These are phyloP conservation scores for Somion occarium DNA, from an alignment of 1,284 basidiomycete genomes.

Conservation along the genomic window DNA sequence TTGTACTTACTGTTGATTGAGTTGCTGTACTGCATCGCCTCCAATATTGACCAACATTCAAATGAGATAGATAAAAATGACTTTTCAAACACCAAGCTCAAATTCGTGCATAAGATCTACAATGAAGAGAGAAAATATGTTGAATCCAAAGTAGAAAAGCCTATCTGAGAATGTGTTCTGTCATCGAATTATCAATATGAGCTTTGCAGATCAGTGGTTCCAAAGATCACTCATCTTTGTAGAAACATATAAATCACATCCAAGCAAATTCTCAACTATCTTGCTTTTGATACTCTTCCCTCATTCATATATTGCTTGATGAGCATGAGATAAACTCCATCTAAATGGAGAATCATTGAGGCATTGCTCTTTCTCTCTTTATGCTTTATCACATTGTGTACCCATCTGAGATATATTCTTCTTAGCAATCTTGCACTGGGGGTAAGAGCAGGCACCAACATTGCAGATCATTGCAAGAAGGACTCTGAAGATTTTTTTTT, in stretches of 20 bases:
- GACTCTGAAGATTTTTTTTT: constrained; percentile 19
- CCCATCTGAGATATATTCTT: neutral
- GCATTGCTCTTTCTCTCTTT: neutral
- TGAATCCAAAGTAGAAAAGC: constrained; percentile 10
- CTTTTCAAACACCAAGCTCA: constrained; percentile 25
- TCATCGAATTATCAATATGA: neutral
- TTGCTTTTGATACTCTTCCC: neutral
- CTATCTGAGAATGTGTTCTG: constrained; percentile 32
- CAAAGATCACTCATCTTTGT: neutral
- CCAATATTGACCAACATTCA: constrained; percentile 17
- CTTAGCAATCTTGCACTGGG: constrained; percentile 21
- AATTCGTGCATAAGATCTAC: constrained; percentile 26
- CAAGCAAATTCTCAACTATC: neutral
- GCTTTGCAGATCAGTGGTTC: neutral
- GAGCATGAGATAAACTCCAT: neutral
- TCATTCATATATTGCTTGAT: neutral
- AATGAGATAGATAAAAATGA: constrained; percentile 20
- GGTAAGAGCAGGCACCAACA: constrained; percentile 24
- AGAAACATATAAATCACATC: neutral
- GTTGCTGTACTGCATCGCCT: neutral
- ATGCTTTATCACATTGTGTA: neutral
- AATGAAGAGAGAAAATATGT: constrained; percentile 16
- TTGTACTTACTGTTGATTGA: neutral
- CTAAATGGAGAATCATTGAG: neutral
- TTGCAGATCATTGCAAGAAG: constrained; percentile 25